Evolutionary conservation across 1,139 yeast species (phyloP).

Genomic region (Debaryomyces sp.): DNA sequence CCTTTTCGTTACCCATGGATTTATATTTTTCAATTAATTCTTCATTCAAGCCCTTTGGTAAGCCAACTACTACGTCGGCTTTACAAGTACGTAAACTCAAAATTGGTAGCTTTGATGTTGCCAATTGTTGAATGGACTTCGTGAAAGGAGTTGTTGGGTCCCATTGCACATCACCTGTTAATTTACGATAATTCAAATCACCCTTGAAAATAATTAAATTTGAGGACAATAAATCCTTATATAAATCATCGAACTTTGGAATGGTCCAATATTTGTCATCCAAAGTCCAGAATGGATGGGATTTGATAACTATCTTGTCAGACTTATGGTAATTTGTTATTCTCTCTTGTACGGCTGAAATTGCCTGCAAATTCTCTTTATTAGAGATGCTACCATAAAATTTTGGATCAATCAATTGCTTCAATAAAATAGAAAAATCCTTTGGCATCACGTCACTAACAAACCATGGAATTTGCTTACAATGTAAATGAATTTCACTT

Average conservation of each 20-base stretch:
- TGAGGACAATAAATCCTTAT: slow-evolving; percentile 53
- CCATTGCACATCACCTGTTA: slow-evolving; percentile 92
- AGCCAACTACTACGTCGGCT: slow-evolving; percentile 95
- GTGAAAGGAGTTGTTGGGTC: slow-evolving; percentile 74
- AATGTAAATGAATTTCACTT: slow-evolving; percentile 72
- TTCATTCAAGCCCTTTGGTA: slow-evolving; percentile 72
- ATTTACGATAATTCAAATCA: slow-evolving; percentile 91
- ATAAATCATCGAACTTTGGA: slow-evolving; percentile 46
- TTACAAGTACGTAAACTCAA: slow-evolving; percentile 88
- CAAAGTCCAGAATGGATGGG: slow-evolving; percentile 86
- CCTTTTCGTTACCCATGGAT: slow-evolving; percentile 58
- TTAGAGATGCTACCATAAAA: slow-evolving; percentile 54
- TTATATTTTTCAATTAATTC: slow-evolving; percentile 63
- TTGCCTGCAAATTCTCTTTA: slow-evolving; percentile 23
- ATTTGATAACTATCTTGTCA: slow-evolving; percentile 59
- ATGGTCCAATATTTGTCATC: slow-evolving; percentile 73
- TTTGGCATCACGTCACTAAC: slow-evolving; percentile 92
- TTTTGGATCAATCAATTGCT: slow-evolving; percentile 55
- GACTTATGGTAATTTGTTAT: slow-evolving; percentile 49
- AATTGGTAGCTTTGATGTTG: slow-evolving; percentile 59
- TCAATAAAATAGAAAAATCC: slow-evolving; percentile 65
- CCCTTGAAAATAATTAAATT: slow-evolving; percentile 87
- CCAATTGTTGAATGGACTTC: slow-evolving; percentile 70
- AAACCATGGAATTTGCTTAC: slow-evolving; percentile 95
- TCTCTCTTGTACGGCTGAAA: slow-evolving; percentile 48